A percentile compares a stretch with the other conserved stretches of the same genome.
Evolutionary conservation across 2,329 filamentous ascomycete species (phyloP).

Genomic region (Cladosporium sp.): DNA sequence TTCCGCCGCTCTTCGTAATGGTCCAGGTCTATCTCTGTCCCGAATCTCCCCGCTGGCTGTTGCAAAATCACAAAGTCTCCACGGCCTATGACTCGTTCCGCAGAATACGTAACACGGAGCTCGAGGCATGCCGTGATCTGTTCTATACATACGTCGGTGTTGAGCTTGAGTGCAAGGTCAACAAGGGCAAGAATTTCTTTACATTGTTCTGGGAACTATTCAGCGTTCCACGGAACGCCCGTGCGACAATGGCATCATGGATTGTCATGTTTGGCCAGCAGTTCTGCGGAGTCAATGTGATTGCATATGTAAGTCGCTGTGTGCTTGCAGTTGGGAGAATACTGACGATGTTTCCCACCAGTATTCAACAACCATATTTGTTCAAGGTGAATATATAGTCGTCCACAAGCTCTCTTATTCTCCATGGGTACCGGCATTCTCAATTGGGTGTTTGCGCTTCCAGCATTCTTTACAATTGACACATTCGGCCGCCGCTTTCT

Average conservation of each 20-base stretch:
- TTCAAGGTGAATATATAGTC: conserved; percentile 33
- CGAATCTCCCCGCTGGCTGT: conserved; percentile 49
- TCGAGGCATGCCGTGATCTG: conserved; percentile 50
- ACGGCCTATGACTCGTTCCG: conserved; percentile 51
- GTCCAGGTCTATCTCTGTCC: conserved; percentile 33
- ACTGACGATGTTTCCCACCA: background rate
- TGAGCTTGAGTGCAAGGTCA: conserved; percentile 31
- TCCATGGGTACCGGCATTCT: conserved; percentile 44
- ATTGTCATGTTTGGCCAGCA: conserved; percentile 35
- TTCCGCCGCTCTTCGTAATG: conserved; percentile 34
- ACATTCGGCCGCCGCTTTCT: conserved; percentile 42
- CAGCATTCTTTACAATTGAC: conserved; percentile 44
- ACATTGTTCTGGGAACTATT: conserved; percentile 47
- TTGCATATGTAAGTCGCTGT: too few relatives aligned
- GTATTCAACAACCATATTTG: conserved; percentile 36
- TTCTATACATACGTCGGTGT: conserved; percentile 45
- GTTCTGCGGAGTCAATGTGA: conserved; percentile 33
- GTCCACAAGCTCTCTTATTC: conserved; percentile 32
- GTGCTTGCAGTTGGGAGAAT: too few relatives aligned
- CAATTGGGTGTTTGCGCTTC: conserved; percentile 43
- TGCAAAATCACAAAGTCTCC: conserved; percentile 42
- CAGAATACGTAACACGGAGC: too few relatives aligned
- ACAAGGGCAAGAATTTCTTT: conserved; percentile 37
- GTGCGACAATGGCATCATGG: conserved; percentile 36
- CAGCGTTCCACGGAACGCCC: conserved; percentile 43